Base-by-base conservation (phyloP, 2,329 filamentous ascomycete species). In the Orbilia brochopaga region DNA sequence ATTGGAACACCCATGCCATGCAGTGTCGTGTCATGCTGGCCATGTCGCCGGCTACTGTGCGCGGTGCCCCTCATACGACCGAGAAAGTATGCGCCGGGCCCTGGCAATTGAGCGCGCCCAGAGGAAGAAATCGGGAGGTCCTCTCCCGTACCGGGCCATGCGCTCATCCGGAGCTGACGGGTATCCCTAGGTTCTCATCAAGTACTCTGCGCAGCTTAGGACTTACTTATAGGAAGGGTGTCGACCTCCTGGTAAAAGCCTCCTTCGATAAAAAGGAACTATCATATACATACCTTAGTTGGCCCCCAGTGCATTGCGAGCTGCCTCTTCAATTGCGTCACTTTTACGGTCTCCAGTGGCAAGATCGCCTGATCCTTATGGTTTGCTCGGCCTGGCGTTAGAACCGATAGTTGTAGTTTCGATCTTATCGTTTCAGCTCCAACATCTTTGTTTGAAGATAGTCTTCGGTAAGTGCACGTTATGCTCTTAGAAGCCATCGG, bases 251-350 rank as follows among this genome's bases (percentile, higher is more conserved):
- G 48, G 66, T 59, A 62, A 53, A 27, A 50, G 46, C 23, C 53
- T 50, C 40, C 53, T 51, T 51, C 50, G 50, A n/a, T 35, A 32
- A 32, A 32, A 3, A 32, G 27, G 3, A 32, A 32, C 21, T 15
- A n/a, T 2, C 48, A 23, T 24, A 23, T 5, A n/a, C n/a, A n/a
- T n/a, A n/a, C n/a, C n/a, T n/a, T n/a, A n/a, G n/a, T n/a, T n/a
- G n/a, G 30, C 21, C 5, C 10, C 21, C 19, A 48, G 48, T 46
- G 27, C 13, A 48, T 51, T 56, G 66, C 60, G 50, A 65, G 44
- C 37, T 64, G 59, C 59, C 59, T 42, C 64, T 64, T 51, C 40
- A 32, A 64, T 70, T 70, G 59, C 54, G 54, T 63, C 54, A 57
- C 58, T 24, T 64, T 42, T 46, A 59, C 63, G 48, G 32, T 35